Percentiles rank a stretch among this genome's conserved stretches.
These are phyloP conservation scores for Alternaria gaisen DNA, from an alignment of 2,329 filamentous ascomycete species.

Conservation along the genomic window DNA sequence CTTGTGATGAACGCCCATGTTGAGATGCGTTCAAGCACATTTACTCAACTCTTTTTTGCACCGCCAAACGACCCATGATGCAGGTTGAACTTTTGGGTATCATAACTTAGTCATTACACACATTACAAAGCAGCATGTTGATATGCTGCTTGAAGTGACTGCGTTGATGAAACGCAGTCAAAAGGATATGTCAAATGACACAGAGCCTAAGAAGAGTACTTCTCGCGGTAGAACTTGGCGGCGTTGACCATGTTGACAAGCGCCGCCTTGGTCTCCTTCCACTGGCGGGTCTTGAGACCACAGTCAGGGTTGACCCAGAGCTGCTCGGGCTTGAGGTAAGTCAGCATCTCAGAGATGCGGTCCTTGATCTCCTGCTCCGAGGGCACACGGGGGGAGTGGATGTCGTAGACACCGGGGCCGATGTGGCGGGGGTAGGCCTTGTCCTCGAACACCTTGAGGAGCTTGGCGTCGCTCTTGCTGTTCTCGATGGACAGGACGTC, in stretches of 20 bases:
- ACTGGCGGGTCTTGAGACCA: slow-evolving; percentile 98
- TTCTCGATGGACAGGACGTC: slow-evolving; percentile 99
- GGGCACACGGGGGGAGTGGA: slow-evolving; percentile 98
- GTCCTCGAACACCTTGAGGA: slow-evolving; percentile 98
- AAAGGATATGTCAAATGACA: slow-evolving; percentile 33
- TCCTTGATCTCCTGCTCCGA: slow-evolving; percentile 98
- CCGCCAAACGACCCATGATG: slow-evolving; percentile 49
- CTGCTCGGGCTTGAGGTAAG: slow-evolving; percentile 94
- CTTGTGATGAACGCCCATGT: slow-evolving; percentile 50
- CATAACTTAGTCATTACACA: slow-evolving; percentile 52
- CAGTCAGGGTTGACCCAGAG: slow-evolving; percentile 99
- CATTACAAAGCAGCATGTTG: slow-evolving; percentile 52
- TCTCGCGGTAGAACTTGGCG: slow-evolving; percentile 93
- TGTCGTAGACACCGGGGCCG: slow-evolving; percentile 98
- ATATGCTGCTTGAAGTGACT: slow-evolving; percentile 46
- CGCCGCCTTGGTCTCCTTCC: slow-evolving; percentile 97
- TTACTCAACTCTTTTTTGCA: slow-evolving; percentile 29
- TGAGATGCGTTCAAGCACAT: slow-evolving; percentile 48
- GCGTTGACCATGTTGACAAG: slow-evolving; percentile 97
- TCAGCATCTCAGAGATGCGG: slow-evolving; percentile 96
- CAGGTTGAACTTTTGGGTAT: slow-evolving; percentile 57
- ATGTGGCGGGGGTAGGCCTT: slow-evolving; percentile 98
- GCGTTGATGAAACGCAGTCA: slow-evolving; percentile 46
- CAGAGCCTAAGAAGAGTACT: slow-evolving; percentile 71
- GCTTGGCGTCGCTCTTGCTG: slow-evolving; percentile 99